Conservation (phyloP, 1,284 basidiomycete species). For the Ustilago curta region DNA sequence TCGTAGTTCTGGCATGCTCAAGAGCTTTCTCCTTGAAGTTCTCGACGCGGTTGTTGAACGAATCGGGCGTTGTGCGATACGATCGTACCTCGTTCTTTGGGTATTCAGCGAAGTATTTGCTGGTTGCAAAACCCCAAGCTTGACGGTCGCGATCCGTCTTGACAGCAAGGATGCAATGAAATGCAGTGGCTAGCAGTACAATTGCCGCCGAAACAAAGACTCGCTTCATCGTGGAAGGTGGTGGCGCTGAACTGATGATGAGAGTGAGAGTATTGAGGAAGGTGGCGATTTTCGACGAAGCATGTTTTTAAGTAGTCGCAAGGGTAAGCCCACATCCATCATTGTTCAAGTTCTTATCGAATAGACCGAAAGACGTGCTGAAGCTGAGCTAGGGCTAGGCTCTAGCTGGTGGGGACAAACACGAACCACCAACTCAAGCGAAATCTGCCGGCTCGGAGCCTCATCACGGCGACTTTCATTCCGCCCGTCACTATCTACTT, state of each 20-base stretch:
- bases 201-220: background rate
- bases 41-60: background rate
- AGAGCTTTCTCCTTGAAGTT: conserved; percentile 6
- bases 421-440: too few relatives aligned
- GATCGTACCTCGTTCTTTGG: background rate
- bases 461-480: too few relatives aligned
- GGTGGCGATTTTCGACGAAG: too few relatives aligned
- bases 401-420: too few relatives aligned
- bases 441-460: too few relatives aligned
- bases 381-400: too few relatives aligned
- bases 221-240: background rate
- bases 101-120: background rate
- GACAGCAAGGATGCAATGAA: background rate
- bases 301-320: too few relatives aligned
- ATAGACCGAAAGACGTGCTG: too few relatives aligned
- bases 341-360: too few relatives aligned
- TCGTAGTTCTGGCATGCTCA: background rate
- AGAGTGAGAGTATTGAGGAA: too few relatives aligned
- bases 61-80: conserved; percentile 8
- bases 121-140: conserved; percentile 13
- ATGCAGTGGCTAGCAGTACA: background rate
- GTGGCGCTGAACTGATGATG: background rate
- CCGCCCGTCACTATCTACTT: too few relatives aligned
- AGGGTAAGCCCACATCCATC: too few relatives aligned
- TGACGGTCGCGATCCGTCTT: conserved; percentile 1